A percentile compares a stretch with the other conserved stretches of the same genome.
Evolutionary conservation across 768 basidiomycete species (phyloP).

Genomic region (Mycena filopes): DNA sequence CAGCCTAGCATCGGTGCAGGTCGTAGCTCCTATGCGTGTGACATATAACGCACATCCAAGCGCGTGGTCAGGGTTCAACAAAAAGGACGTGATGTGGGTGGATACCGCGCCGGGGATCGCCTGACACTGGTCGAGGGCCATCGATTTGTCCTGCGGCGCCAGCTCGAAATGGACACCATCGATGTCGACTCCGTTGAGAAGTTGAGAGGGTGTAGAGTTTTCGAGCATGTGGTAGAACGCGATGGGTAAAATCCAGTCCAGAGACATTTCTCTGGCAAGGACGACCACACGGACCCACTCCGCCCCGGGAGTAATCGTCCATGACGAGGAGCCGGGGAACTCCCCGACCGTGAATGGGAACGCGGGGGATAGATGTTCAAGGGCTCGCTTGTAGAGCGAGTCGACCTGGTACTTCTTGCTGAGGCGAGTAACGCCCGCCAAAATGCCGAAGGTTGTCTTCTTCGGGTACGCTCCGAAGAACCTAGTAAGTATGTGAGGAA

Average conservation of each 20-base stretch:
- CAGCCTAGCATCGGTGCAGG: neutral
- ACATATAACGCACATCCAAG: neutral
- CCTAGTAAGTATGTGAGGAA: neutral
- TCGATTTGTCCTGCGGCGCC: conserved; percentile 2
- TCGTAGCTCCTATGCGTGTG: neutral
- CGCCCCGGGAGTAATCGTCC: neutral
- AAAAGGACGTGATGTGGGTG: neutral
- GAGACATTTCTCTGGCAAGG: conserved; percentile 12
- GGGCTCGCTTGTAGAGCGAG: conserved; percentile 4
- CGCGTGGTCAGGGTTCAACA: neutral
- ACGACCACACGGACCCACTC: neutral
- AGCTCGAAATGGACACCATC: conserved; percentile 1
- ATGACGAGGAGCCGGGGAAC: neutral
- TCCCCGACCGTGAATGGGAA: conserved; percentile 2
- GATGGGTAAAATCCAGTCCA: conserved; percentile 24
- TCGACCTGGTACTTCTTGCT: conserved; percentile 28
- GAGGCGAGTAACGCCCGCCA: conserved; percentile 18
- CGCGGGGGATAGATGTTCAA: conserved; percentile 13
- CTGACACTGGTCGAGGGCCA: conserved; percentile 2
- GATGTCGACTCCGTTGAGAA: conserved; percentile 2
- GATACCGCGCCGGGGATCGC: neutral
- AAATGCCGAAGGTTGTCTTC: neutral
- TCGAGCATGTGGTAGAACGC: conserved; percentile 6
- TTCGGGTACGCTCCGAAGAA: conserved; percentile 16
- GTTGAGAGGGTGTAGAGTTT: neutral